Base-by-base conservation (phyloP, 805 yeast genomes). In the Kazachstania taianensis region DNA sequence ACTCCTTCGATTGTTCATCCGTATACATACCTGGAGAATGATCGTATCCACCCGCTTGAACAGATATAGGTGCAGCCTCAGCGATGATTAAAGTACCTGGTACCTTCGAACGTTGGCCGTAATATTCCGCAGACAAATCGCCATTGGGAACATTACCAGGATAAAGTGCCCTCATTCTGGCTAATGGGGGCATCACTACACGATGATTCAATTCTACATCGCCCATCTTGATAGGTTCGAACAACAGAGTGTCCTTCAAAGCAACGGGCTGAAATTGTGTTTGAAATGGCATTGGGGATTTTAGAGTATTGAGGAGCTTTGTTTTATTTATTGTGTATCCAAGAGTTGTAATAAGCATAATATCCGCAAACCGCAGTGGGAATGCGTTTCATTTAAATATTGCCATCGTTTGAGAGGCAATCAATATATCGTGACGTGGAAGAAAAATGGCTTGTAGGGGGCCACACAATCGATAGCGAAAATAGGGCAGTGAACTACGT, bases 61-160 rank as follows among this genome's bases (percentile, higher is more conserved):
- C 47, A 8, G 73, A 55, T 12, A 66, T 63, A 40, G 61, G 62
- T 0, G 78, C 66, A 3, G 73, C 82, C 48, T 78, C 84, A 5
- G 78, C 56, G 42, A 73, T 66, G 24, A 76, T 44, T 37, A 79
- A 51, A 14, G 81, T 68, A 7, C 83, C 83, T 12, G 71, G 70
- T 35, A 55, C 53, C 30, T 56, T 47, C 0, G 82, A 65, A 41
- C 81, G 61, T 43, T 73, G 71, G 13, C 50, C 61, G 47, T 78
- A 78, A 53, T 76, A 74, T 40, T 66, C 59, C 8, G 54, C 46
- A 41, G 65, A 57, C 33, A 69, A 59, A 20, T 67, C 71, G 23
- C 30, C 41, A 10, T 70, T 61, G 8, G 72, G 64, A 13, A 57
- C 51, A 45, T 56, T 56, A n/a, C 61, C 66, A 2, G 53, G 56